Evolutionary conservation across 73 alveolate species (phyloP), one percentile per base, ranked within the genome.

Genomic region (Paramecium octaurelia): DNA sequence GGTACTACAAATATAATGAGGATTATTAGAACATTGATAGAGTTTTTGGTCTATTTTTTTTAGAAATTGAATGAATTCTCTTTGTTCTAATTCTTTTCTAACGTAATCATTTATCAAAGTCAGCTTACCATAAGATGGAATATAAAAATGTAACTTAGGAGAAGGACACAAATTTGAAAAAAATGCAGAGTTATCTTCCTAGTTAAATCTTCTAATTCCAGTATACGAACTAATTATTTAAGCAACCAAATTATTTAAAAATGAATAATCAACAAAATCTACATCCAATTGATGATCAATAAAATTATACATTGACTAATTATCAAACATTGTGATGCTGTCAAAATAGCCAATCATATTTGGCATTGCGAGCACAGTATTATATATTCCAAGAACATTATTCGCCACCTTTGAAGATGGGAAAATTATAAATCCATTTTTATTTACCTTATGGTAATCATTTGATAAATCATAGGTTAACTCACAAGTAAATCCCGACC

Each of bases 401-500:
- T 58, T 58, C 1, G 73, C 1, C 0, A 58, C 3, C 10, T 58
- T 58, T 9, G 8, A 10, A 2, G 73, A 58, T n/a, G 73, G 21
- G 34, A 9, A 58, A 58, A 58, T n/a, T 6, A 58, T 6, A 58
- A 58, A 58, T 0, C 10, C 73, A 23, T 58, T 9, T 1, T 2
- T 1, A 1, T 1, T 7, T 7, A 42, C 36, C 35, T 23, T 86
- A 0, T 1, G 31, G 31, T 44, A 27, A 27, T 48, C 50, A 68
- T 34, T 87, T 60, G 16, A 64, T 89, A 46, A 64, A 89, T 18
- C 64, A 35, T 2, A 87, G n/a, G 8, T 70, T 59, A 87, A 40
- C 4, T 60, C 14, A 38, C 89, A 18, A 14, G 38, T 29, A 70
- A 86, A 58, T 34, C 93, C 93, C 11, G 87, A 58, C 20, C 93